Evolutionary conservation across 2,329 filamentous ascomycete genomes (phyloP).

Genomic region (Cercospora berteroae): DNA sequence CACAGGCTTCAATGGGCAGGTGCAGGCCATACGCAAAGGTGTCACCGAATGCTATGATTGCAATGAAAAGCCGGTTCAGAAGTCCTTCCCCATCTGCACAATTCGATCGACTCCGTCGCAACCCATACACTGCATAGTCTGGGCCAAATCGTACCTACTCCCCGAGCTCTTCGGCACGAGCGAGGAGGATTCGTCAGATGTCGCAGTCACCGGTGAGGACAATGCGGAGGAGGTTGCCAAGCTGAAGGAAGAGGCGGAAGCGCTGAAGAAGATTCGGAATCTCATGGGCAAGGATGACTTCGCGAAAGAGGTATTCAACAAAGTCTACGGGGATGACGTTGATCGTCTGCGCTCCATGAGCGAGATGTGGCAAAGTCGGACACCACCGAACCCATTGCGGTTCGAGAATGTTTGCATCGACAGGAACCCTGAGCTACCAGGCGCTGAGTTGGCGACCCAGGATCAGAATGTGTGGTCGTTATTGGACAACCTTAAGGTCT

Average conservation of each 20-base stretch:
- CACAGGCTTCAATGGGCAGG: conserved; percentile 95
- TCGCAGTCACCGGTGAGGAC: conserved; percentile 80
- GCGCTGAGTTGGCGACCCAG: conserved; percentile 52
- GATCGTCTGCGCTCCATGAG: conserved; percentile 79
- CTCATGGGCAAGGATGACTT: conserved; percentile 79
- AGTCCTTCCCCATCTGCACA: conserved; percentile 93
- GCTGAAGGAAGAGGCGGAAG: conserved; percentile 76
- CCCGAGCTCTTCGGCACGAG: conserved; percentile 91
- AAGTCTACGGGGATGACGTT: conserved; percentile 86
- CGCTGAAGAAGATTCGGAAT: conserved; percentile 76
- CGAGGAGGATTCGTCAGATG: conserved; percentile 75
- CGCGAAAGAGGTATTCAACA: conserved; percentile 78
- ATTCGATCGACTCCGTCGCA: conserved; percentile 95
- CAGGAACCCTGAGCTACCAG: conserved; percentile 31
- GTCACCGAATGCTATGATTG: conserved; percentile 96
- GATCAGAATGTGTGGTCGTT: conserved; percentile 80
- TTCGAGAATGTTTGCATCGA: conserved; percentile 55
- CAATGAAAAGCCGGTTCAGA: conserved; percentile 81
- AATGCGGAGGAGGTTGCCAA: conserved; percentile 88
- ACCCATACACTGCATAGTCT: conserved; percentile 97
- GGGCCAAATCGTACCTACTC: conserved; percentile 94
- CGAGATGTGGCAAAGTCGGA: conserved; percentile 91
- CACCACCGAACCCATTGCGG: conserved; percentile 69
- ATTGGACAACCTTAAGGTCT: conserved; percentile 80
- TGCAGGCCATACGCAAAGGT: conserved; percentile 87